phyloP scores from a whole-genome alignment of 225 moss, liverwort and hornwort genomes.

The Asterella californica region DNA sequence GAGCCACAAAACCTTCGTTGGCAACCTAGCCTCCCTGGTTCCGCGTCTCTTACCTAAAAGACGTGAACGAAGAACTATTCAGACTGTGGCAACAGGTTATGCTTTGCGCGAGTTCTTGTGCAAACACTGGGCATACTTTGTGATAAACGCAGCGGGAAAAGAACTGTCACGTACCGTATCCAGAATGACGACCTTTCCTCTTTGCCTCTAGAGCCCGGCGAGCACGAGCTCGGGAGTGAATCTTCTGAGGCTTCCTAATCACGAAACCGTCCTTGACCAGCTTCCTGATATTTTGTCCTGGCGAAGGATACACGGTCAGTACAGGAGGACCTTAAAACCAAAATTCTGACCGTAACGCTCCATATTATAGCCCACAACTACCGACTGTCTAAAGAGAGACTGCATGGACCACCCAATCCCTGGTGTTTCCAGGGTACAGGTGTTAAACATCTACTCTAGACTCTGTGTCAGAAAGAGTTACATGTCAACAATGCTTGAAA shows the following conservation, averaged over 20 bases:
- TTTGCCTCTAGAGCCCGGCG: conserved; percentile 72
- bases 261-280: conserved; percentile 78
- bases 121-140: too few relatives aligned
- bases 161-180: conserved; percentile 45
- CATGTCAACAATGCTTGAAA: background rate
- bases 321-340: background rate
- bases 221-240: conserved; percentile 74
- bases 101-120: too few relatives aligned
- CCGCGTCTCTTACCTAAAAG: conserved; percentile 57
- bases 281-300: conserved; percentile 74
- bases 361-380: background rate
- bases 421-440: too few relatives aligned
- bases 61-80: background rate
- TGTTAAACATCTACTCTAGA: background rate
- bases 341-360: background rate
- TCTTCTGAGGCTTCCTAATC: conserved; percentile 76
- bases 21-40: conserved; percentile 68
- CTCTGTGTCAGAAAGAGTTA: background rate
- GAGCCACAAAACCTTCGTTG: conserved; percentile 82
- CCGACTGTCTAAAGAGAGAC: background rate
- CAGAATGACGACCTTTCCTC: conserved; percentile 71
- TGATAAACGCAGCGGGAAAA: too few relatives aligned
- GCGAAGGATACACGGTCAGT: background rate
- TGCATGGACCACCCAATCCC: too few relatives aligned
- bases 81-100: background rate